These are phyloP conservation scores for Yamadazyma friedrichii DNA, from an alignment of 1,139 yeast genomes.

Conservation along the genomic window DNA sequence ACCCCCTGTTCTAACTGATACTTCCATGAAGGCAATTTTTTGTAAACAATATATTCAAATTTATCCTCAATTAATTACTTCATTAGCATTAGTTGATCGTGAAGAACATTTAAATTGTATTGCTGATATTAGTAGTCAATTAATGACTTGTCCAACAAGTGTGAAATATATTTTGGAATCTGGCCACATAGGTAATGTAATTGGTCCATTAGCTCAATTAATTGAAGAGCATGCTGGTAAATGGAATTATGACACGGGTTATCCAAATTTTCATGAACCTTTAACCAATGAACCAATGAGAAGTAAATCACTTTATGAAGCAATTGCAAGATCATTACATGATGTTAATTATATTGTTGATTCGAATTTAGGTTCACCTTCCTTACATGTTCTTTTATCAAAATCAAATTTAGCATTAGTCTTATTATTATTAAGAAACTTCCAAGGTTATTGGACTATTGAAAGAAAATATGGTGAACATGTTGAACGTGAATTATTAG, in stretches of 20 bases:
- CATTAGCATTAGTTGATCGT: slow-evolving; percentile 54
- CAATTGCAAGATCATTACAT: slow-evolving; percentile 35
- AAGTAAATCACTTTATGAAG: slow-evolving; percentile 26
- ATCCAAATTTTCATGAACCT: slow-evolving; percentile 29
- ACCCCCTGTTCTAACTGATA: slow-evolving; percentile 53
- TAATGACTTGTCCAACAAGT: slow-evolving; percentile 64
- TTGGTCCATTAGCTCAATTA: slow-evolving; percentile 49
- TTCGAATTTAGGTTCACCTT: slow-evolving; percentile 22
- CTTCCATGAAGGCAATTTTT: slow-evolving; percentile 44
- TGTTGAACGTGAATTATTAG: slow-evolving; percentile 54
- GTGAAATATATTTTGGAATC: slow-evolving; percentile 40
- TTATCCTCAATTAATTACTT: slow-evolving; percentile 52
- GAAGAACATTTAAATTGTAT: slow-evolving; percentile 61
- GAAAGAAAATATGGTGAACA: slow-evolving; percentile 66
- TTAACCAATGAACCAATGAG: slow-evolving; percentile 18
- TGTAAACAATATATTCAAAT: slow-evolving; percentile 53
- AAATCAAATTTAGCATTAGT: slow-evolving; percentile 36
- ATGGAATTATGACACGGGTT: slow-evolving; percentile 26
- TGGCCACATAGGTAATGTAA: slow-evolving; percentile 36
- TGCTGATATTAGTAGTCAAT: slow-evolving; percentile 56
- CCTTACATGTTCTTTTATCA: slow-evolving; percentile 22
- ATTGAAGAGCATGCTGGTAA: slow-evolving; percentile 38
- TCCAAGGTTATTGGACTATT: slow-evolving; percentile 59
- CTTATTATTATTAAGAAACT: slow-evolving; percentile 43
- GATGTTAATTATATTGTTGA: slow-evolving; percentile 47